Evolutionary conservation across 169 alveolate genomes (phyloP), one percentile per base, ranked within the genome.

Genomic region (Plasmodium coatneyi): DNA sequence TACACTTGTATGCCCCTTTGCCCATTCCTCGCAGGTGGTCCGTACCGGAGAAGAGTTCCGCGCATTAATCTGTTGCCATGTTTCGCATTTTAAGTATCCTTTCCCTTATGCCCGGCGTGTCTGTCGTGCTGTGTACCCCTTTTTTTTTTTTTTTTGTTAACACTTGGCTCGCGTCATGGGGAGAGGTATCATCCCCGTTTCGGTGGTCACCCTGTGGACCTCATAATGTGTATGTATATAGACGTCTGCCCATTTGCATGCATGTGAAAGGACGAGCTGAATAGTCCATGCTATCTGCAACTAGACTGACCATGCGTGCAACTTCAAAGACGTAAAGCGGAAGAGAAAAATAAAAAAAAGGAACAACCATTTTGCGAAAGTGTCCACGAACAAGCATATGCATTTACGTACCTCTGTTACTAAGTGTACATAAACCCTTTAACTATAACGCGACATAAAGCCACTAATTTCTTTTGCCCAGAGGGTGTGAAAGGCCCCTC

Each of bases 11-110:
- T 28, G 41, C 39, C 19, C 56, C 19, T 0, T 25, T 54, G 3
- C 71, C 39, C 71, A n/a, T 56, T 81, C 70, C 43, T 22, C 25
- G n/a, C 22, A 82, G 90, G 90, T 82, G 90, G 90, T 82, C 90
- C 25, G 80, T 82, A 12, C 90, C 90, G 79, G 36, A 82, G 43
- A 43, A 22, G 28, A 43, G 90, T 52, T 49, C 78, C 10, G 80
- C 56, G 16, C 90, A 82, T 28, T 82, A 82, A 28, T 7, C 32
- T 16, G 70, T 56, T 32, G 36, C 60, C 28, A 2, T 41, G 34
- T 25, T 66, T 66, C 36, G 30, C 76, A 66, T 66, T 66, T 66
- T 66, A 19, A 28, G 36, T 28, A 66, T 7, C 36, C 14, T 66
- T 19, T 12, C 36, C 36, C 36, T 25, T 5, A 66, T 19, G 36